Percentiles rank a stretch among this genome's conserved stretches.
Conservation (phyloP, 108 stramenopile species). For the Fistulifera pelliculosa region DNA sequence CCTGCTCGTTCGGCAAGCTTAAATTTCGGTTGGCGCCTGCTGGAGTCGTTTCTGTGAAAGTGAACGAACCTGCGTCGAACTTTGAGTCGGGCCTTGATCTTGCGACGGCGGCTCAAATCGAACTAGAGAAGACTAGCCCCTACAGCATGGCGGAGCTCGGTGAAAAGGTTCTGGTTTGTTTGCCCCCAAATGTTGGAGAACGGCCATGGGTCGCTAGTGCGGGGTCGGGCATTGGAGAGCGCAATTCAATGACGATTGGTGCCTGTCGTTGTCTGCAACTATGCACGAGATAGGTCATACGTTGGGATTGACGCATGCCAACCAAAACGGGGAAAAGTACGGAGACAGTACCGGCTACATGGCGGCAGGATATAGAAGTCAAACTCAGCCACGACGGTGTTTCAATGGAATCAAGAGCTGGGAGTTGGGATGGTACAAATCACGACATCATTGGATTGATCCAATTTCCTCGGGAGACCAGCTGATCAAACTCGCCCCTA, state of each 20-base stretch:
- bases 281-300: slow-evolving; percentile 69
- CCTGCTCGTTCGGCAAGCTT: slow-evolving; percentile 27
- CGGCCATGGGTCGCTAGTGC: slow-evolving; percentile 6
- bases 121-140: neutral
- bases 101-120: neutral
- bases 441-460: slow-evolving; percentile 2
- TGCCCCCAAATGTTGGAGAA: slow-evolving; percentile 8
- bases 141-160: neutral
- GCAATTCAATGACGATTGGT: slow-evolving; percentile 46
- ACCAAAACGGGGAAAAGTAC: slow-evolving; percentile 25
- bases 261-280: slow-evolving; percentile 20
- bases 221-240: slow-evolving; percentile 13
- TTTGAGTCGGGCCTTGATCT: neutral
- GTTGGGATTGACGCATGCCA: slow-evolving; percentile 40
- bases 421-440: slow-evolving; percentile 40
- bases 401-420: slow-evolving; percentile 12
- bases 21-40: slow-evolving; percentile 1
- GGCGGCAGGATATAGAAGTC: neutral
- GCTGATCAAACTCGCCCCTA: slow-evolving; percentile 4
- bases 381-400: neutral
- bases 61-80: neutral
- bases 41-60: neutral
- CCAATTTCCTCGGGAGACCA: neutral
- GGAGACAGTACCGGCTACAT: slow-evolving; percentile 21
- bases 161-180: slow-evolving; percentile 5